Base-by-base conservation (phyloP, 176 grass and related monocot genomes). In the Avena insularis region DNA sequence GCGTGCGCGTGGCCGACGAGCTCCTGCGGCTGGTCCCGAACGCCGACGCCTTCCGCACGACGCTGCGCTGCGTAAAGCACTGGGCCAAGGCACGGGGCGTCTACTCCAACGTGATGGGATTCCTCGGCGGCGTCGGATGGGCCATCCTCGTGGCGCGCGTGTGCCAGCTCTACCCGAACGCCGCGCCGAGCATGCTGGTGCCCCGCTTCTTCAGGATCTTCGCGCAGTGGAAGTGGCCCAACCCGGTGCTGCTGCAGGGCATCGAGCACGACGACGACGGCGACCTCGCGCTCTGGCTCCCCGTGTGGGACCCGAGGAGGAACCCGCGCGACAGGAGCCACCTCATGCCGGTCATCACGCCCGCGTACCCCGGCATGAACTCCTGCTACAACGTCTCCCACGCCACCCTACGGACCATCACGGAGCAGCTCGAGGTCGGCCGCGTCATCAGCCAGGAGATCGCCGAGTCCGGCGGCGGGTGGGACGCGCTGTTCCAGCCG, bases 61-160 rank as follows among this genome's bases (percentile, higher is more conserved):
- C 95, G 17, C 87, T 98, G 53, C 87, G 93, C 58, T 95, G 93
- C 77, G 87, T 98, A 60, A 95, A 97, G 75, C 92, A 85, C 67
- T 97, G 95, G 95, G 93, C 93, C 35, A 95, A 83, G 86, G 88
- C 79, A 83, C 83, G 91, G 1, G 93, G 93, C 48, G 80, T 98
- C 19, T 93, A 98, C 87, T 97, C 95, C 48, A 97, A 97, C 80
- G 91, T 93, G 4, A 84, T 91, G 9, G 95, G 95, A 14, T 97
- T 95, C 89, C 85, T 97, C 17, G 92, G 95, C 61, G 95, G 95
- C 84, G 91, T 97, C 29, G 89, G 92, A 12, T 95, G 92, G 95
- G 93, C 93, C n/a, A 81, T 97, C 48, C 83, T 97, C 50, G 91
- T 93, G 82, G 95, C 93, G 25, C 87, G 92, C 23, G 80, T 97